A percentile compares a stretch with the other conserved stretches of the same genome.
Conservation (phyloP, 208 protist species). For the Trypanosoma avium region DNA sequence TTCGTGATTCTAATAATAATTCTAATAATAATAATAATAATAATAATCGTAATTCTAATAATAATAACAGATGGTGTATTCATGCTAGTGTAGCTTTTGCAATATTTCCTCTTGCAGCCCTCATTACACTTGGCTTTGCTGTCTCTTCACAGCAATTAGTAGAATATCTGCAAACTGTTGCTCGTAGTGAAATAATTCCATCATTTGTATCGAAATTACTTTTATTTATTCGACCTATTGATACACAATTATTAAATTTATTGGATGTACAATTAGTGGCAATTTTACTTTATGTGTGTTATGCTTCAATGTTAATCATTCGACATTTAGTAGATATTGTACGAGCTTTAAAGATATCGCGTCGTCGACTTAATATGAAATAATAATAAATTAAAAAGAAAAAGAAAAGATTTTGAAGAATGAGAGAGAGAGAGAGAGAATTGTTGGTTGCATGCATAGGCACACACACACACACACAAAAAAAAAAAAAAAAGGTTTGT, state of each 20-base stretch:
- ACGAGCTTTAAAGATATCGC: slow-evolving; percentile 63
- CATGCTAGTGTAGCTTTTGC: slow-evolving; percentile 45
- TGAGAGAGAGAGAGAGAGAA: too few species aligned
- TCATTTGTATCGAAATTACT: slow-evolving; percentile 13
- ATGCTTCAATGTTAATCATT: slow-evolving; percentile 42
- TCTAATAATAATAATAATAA: too few species aligned
- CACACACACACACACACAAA: too few species aligned
- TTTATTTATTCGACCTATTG: slow-evolving; percentile 18
- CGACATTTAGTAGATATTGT: slow-evolving; percentile 55
- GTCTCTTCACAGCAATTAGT: slow-evolving; percentile 18
- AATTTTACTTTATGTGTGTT: slow-evolving; percentile 59
- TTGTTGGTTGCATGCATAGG: too few species aligned
- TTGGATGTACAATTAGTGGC: slow-evolving; percentile 48
- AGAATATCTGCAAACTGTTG: slow-evolving; percentile 16
- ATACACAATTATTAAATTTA: slow-evolving; percentile 25
- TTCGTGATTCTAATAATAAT: too few species aligned
- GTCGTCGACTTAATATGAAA: slow-evolving; percentile 38
- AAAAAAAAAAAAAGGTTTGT: too few species aligned
- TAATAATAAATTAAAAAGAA: background rate
- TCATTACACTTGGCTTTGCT: slow-evolving; percentile 24
- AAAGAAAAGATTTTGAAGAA: background rate
- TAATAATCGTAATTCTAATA: too few species aligned
- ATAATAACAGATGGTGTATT: slow-evolving; percentile 22
- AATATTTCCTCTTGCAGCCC: slow-evolving; percentile 31
- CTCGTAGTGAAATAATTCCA: background rate